phyloP scores from a whole-genome alignment of 2,329 filamentous ascomycete genomes.

The Paecilomyces fulvus region DNA sequence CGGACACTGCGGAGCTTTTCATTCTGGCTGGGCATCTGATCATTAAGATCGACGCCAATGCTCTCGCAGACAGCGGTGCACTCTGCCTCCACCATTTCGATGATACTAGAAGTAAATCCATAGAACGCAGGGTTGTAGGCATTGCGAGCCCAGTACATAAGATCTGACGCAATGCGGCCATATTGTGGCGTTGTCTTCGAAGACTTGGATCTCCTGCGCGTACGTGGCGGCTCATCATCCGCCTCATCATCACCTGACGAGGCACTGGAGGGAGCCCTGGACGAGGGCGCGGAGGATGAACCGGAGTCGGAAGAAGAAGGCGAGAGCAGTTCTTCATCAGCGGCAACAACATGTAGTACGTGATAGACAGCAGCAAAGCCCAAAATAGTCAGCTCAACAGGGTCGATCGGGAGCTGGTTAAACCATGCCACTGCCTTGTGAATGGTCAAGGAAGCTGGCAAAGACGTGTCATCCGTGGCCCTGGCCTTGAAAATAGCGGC shows the following conservation, averaged over 20 bases:
- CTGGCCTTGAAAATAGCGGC: conserved; percentile 41
- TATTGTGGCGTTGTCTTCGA: conserved; percentile 23
- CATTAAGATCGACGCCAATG: conserved; percentile 25
- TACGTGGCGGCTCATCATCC: conserved; percentile 2
- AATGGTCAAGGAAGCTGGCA: conserved; percentile 29
- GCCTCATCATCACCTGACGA: conserved; percentile 22
- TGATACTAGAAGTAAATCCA: conserved; percentile 28
- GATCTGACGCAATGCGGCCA: conserved; percentile 30
- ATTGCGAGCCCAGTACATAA: conserved; percentile 37
- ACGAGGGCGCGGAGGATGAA: conserved; percentile 14
- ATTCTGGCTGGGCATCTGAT: conserved; percentile 15
- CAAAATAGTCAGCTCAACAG: conserved; percentile 33
- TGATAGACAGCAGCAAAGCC: conserved; percentile 36
- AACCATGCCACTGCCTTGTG: conserved; percentile 36
- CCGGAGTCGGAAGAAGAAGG: conserved; percentile 22
- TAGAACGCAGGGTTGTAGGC: conserved; percentile 37
- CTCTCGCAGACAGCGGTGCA: conserved; percentile 27
- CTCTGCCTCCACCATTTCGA: conserved; percentile 30
- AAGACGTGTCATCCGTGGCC: conserved; percentile 19
- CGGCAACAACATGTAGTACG: conserved; percentile 31
- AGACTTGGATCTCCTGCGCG: conserved; percentile 8
- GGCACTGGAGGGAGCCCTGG: conserved; percentile 4
- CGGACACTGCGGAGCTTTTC: conserved; percentile 12
- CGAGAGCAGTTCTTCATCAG: conserved; percentile 31
- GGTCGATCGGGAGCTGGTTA: conserved; percentile 34